Evolutionary conservation across 192 early-diverging fungal genomes (phyloP).

Genomic region (Rhizophagus prolifer): DNA sequence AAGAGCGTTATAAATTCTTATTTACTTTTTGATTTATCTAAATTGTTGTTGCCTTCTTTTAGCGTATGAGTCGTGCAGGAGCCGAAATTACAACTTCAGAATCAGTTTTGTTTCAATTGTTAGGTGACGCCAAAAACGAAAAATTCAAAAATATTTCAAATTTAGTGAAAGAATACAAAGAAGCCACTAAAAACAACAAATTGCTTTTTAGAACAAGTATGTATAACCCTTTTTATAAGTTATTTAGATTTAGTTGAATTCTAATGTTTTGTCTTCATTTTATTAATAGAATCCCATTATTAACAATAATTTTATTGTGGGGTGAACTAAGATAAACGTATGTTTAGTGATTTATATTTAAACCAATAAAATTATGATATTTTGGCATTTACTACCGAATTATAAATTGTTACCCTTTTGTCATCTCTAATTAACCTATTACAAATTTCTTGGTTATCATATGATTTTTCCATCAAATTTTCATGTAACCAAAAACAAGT

Average conservation of each 20-base stretch:
- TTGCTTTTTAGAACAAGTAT: conserved; percentile 39
- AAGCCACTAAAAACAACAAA: conserved; percentile 62
- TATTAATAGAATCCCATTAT: background rate
- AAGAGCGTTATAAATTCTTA: conserved; percentile 13
- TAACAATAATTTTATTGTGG: background rate
- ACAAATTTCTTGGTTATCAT: too few relatives aligned
- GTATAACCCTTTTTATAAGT: background rate
- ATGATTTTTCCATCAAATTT: too few relatives aligned
- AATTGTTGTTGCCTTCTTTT: conserved; percentile 29
- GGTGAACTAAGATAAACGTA: too few relatives aligned
- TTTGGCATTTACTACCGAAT: too few relatives aligned
- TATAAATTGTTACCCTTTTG: too few relatives aligned
- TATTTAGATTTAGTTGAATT: background rate
- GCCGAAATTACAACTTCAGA: conserved; percentile 78
- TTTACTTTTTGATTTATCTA: background rate
- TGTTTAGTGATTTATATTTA: background rate
- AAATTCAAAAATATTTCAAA: conserved; percentile 78
- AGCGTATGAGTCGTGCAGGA: conserved; percentile 65
- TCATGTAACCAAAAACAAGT: too few relatives aligned
- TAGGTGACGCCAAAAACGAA: conserved; percentile 57
- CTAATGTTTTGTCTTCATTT: background rate
- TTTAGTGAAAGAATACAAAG: conserved; percentile 84
- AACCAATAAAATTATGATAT: background rate
- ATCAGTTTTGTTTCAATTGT: conserved; percentile 72
- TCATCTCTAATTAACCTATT: too few relatives aligned